Evolutionary conservation across 441 rosid genomes (phyloP).

Genomic region (Gossypium trilobum): DNA sequence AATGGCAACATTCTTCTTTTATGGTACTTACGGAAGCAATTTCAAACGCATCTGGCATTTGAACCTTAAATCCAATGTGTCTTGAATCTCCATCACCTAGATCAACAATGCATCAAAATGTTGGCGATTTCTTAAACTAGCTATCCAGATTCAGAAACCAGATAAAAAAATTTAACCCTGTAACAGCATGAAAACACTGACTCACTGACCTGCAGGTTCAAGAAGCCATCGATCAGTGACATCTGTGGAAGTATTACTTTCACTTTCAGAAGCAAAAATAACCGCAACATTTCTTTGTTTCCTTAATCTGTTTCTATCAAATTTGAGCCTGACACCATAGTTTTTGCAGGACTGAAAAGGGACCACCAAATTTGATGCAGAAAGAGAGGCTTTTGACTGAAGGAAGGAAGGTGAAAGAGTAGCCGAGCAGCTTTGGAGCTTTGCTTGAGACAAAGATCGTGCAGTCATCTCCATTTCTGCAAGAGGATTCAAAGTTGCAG

Average conservation of each 20-base stretch:
- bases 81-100: constrained; percentile 83
- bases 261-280: constrained; percentile 38
- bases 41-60: constrained; percentile 67
- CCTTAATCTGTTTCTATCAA: constrained; percentile 22
- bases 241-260: constrained; percentile 21
- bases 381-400: constrained; percentile 25
- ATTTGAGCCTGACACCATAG: constrained; percentile 12
- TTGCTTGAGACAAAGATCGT: constrained; percentile 25
- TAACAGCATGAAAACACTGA: neutral
- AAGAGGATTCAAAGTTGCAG: neutral
- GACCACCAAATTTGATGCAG: constrained; percentile 21
- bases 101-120: neutral
- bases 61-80: constrained; percentile 65
- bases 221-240: constrained; percentile 62
- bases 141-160: neutral
- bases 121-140: neutral
- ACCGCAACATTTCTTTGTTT: constrained; percentile 23
- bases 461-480: constrained; percentile 33
- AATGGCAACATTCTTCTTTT: neutral
- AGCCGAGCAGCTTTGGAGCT: constrained; percentile 24
- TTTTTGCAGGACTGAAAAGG: constrained; percentile 21
- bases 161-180: neutral
- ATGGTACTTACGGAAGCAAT: constrained; percentile 49
- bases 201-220: constrained; percentile 57
- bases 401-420: constrained; percentile 23